These are phyloP conservation scores for Yamadazyma oceani DNA, from an alignment of 1,139 yeast species.

Conservation along the genomic window DNA sequence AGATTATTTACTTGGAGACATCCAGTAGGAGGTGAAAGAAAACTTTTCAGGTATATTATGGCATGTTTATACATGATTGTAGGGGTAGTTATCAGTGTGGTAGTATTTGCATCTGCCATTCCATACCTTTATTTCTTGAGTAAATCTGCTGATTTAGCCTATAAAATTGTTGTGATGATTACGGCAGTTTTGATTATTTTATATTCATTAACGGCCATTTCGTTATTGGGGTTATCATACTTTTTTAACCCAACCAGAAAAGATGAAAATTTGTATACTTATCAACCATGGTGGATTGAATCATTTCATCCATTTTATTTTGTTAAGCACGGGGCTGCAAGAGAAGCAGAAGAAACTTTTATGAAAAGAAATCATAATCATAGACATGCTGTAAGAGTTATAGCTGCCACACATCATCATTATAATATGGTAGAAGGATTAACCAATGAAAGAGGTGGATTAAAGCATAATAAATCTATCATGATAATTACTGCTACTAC, in stretches of 20 bases:
- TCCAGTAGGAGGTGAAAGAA: conserved; percentile 46
- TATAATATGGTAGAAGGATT: conserved; percentile 43
- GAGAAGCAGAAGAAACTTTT: conserved; percentile 41
- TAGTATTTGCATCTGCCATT: conserved; percentile 34
- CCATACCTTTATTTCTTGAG: conserved; percentile 37
- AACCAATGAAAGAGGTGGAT: conserved; percentile 38
- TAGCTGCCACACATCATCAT: conserved; percentile 47
- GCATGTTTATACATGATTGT: conserved; percentile 31
- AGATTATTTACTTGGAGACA: conserved; percentile 49
- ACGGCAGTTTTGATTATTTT: conserved; percentile 32
- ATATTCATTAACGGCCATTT: conserved; percentile 36
- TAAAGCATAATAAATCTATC: conserved; percentile 38
- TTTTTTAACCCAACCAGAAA: conserved; percentile 43
- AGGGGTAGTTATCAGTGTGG: conserved; percentile 28
- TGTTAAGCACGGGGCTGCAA: conserved; percentile 38
- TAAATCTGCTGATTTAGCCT: conserved; percentile 18
- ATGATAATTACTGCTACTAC: conserved; percentile 34
- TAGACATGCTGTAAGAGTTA: conserved; percentile 44
- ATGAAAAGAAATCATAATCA: conserved; percentile 46
- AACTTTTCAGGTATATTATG: conserved; percentile 38
- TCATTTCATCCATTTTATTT: conserved; percentile 44
- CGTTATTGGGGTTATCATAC: conserved; percentile 38
- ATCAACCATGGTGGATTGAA: conserved; percentile 52
- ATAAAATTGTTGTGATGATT: conserved; percentile 32
- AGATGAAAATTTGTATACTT: conserved; percentile 44